These are phyloP conservation scores for Cordyceps cicadae DNA, from an alignment of 2,329 filamentous ascomycete species.

Conservation along the genomic window DNA sequence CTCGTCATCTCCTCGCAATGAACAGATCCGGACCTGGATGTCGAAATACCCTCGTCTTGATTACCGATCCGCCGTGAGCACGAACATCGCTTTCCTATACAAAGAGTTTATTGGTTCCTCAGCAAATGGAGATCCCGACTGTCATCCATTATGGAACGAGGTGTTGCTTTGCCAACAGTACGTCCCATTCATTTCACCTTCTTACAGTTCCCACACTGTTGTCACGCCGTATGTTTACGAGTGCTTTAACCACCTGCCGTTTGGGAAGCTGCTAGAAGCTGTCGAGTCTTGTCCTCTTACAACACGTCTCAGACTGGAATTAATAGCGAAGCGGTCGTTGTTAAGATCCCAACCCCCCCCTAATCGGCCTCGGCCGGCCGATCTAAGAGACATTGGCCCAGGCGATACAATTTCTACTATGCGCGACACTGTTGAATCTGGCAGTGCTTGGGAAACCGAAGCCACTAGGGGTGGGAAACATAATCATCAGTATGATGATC, in stretches of 20 bases:
- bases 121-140: conserved; percentile 18
- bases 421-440: conserved; percentile 36
- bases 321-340: conserved; percentile 18
- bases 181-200: conserved; percentile 16
- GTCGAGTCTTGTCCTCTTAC: conserved; percentile 22
- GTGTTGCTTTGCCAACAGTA: conserved; percentile 30
- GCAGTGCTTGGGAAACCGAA: conserved; percentile 49
- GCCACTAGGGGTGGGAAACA: conserved; percentile 32
- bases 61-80: conserved; percentile 53
- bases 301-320: conserved; percentile 20
- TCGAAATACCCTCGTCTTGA: conserved; percentile 40
- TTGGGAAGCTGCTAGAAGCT: conserved; percentile 41
- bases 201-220: conserved; percentile 39
- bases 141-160: conserved; percentile 48
- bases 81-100: conserved; percentile 54
- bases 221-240: conserved; percentile 62
- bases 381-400: conserved; percentile 25
- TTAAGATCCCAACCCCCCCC: neutral
- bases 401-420: conserved; percentile 43
- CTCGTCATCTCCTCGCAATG: conserved; percentile 30
- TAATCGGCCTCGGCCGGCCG: conserved; percentile 8
- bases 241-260: conserved; percentile 57
- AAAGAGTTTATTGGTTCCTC: conserved; percentile 53
- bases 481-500: conserved; percentile 45
- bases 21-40: conserved; percentile 42